phyloP scores from a whole-genome alignment of 2,329 filamentous ascomycete species.

The Elsinoe perseae region DNA sequence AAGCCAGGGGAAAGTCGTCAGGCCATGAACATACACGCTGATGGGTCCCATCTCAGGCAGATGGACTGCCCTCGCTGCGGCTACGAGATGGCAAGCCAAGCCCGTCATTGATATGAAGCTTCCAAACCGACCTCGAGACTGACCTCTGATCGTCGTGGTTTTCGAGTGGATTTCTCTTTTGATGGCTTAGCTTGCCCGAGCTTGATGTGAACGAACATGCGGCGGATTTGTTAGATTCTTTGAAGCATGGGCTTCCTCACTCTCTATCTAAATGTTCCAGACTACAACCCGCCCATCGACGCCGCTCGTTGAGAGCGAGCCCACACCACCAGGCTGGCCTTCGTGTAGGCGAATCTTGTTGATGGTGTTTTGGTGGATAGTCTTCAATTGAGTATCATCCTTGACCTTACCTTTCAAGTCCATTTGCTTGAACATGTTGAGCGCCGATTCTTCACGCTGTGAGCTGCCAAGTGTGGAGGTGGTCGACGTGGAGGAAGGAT shows the following conservation, averaged over 20 bases:
- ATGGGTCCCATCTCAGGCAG: no score
- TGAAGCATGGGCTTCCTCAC: not conserved
- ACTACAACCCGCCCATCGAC: conserved; percentile 43
- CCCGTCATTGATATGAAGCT: no score
- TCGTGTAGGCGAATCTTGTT: conserved; percentile 71
- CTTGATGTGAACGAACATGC: no score
- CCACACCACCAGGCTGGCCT: conserved; percentile 49
- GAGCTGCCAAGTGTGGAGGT: conserved; percentile 31
- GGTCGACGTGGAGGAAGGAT: conserved; percentile 45
- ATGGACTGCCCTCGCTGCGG: not conserved
- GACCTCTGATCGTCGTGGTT: no score
- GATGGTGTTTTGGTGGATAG: conserved; percentile 94
- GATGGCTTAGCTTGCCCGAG: no score
- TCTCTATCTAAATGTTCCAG: conserved; percentile 35
- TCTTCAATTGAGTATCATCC: conserved; percentile 90
- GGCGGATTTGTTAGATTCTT: not conserved
- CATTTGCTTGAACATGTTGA: conserved; percentile 99
- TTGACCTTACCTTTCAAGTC: conserved; percentile 89
- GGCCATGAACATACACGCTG: no score
- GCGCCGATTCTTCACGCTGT: conserved; percentile 76
- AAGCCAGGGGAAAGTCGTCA: no score
- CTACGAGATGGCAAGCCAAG: not conserved
- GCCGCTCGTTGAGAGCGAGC: conserved; percentile 58
- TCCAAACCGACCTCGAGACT: no score
- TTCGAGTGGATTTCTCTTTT: no score